A percentile compares a stretch with the other conserved stretches of the same genome.
Evolutionary conservation across 2,329 filamentous ascomycete genomes (phyloP).

Genomic region (Trichoderma sp.): DNA sequence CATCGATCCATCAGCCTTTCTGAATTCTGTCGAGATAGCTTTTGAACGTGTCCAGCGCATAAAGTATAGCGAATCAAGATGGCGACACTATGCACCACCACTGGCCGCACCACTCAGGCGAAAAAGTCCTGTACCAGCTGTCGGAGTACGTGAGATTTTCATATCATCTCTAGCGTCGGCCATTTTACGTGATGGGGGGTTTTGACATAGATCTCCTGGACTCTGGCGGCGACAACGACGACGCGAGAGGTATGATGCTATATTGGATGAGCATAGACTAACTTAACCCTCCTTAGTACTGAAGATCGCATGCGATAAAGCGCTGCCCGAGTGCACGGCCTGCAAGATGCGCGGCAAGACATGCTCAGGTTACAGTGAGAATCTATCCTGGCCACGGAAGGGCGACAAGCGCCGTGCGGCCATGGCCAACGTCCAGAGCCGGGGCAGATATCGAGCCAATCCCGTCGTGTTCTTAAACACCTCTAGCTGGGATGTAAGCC

Average conservation of each 20-base stretch:
- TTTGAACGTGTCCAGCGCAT: not conserved
- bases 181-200: not conserved
- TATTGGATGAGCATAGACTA: not conserved
- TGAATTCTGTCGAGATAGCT: not conserved
- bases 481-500: slow-evolving; percentile 12
- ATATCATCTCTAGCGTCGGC: not conserved
- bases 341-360: slow-evolving; percentile 13
- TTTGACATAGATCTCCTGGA: not conserved
- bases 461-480: slow-evolving; percentile 14
- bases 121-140: slow-evolving; percentile 13
- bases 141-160: slow-evolving; percentile 15
- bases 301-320: slow-evolving; percentile 20
- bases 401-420: slow-evolving; percentile 16
- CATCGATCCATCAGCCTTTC: not conserved
- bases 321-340: slow-evolving; percentile 8
- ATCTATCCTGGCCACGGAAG: slow-evolving; percentile 19
- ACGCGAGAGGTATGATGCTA: not conserved
- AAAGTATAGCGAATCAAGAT: not conserved
- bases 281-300: slow-evolving; percentile 2
- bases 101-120: not conserved
- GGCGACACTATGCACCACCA: not conserved
- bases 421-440: slow-evolving; percentile 2
- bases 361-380: slow-evolving; percentile 18
- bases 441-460: not conserved
- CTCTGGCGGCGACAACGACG: not conserved